These are phyloP conservation scores for Alternaria angustiovoidea DNA, from an alignment of 2,329 filamentous ascomycete species.

Conservation along the genomic window DNA sequence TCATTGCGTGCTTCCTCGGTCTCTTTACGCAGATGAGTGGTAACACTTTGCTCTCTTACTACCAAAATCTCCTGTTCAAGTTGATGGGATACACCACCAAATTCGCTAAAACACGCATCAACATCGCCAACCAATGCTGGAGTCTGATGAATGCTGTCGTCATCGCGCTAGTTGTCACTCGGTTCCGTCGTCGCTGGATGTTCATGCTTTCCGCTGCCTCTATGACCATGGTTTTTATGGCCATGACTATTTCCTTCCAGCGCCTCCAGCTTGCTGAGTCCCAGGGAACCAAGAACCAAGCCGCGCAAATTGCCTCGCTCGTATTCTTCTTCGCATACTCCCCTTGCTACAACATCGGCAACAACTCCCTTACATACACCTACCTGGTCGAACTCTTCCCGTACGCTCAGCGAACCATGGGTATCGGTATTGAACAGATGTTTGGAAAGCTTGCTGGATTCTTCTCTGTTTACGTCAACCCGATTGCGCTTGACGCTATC, in stretches of 20 bases:
- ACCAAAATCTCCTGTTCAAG: conserved; percentile 47
- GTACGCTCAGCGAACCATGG: conserved; percentile 64
- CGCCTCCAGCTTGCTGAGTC: conserved; percentile 35
- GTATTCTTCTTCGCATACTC: conserved; percentile 70
- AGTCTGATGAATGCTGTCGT: conserved; percentile 50
- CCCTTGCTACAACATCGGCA: conserved; percentile 69
- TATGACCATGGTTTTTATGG: conserved; percentile 63
- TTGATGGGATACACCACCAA: conserved; percentile 51
- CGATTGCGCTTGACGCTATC: conserved; percentile 65
- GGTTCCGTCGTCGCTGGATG: conserved; percentile 55
- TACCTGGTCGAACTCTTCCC: conserved; percentile 69
- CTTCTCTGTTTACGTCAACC: conserved; percentile 61
- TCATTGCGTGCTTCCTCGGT: conserved; percentile 44
- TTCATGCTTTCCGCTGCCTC: conserved; percentile 59
- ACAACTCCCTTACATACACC: conserved; percentile 71
- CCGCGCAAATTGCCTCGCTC: conserved; percentile 54
- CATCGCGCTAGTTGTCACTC: conserved; percentile 52
- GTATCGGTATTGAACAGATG: conserved; percentile 66
- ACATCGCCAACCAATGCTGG: conserved; percentile 54
- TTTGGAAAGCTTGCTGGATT: conserved; percentile 61
- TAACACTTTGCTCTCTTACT: conserved; percentile 52
- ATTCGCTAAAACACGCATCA: conserved; percentile 53
- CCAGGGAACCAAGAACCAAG: conserved; percentile 37
- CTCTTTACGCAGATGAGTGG: conserved; percentile 53
- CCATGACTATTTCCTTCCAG: conserved; percentile 63